Percentiles rank a stretch among this genome's conserved stretches.
phyloP scores from a whole-genome alignment of 192 early-diverging fungal species.

The Allomyces macrogynus region DNA sequence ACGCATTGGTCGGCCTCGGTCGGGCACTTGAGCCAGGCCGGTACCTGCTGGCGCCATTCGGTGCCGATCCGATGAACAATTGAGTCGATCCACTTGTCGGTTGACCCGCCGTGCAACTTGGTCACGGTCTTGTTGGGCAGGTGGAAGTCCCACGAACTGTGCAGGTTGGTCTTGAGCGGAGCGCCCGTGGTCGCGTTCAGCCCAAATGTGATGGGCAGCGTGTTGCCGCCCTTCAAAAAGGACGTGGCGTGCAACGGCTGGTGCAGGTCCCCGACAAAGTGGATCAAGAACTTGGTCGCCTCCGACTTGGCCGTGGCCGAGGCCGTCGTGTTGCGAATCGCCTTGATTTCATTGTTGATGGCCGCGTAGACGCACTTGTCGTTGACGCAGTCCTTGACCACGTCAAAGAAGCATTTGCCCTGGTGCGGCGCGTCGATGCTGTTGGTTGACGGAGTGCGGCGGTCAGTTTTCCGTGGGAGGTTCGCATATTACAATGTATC shows the following conservation, averaged over 20 bases:
- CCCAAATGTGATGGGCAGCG: slow-evolving; percentile 10
- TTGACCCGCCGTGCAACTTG: too few species aligned
- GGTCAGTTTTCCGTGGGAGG: neutral
- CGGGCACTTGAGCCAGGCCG: neutral
- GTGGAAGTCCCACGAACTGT: neutral
- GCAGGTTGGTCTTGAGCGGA: neutral
- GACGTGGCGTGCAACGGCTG: slow-evolving; percentile 20
- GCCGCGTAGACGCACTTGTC: too few species aligned
- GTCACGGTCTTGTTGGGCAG: neutral
- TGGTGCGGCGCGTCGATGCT: neutral
- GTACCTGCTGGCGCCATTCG: neutral
- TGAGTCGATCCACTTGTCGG: too few species aligned
- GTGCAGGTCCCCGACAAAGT: slow-evolving; percentile 25
- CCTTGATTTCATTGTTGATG: too few species aligned
- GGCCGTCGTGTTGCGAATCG: neutral
- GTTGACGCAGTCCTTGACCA: too few species aligned
- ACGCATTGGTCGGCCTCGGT: neutral
- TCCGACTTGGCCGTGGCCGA: slow-evolving; percentile 3
- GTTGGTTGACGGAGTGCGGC: neutral
- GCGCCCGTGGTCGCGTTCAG: neutral
- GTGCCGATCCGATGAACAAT: neutral
- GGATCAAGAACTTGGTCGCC: slow-evolving; percentile 19
- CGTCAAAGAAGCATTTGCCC: too few species aligned
- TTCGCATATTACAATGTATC: neutral
- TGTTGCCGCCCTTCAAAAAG: slow-evolving; percentile 9